Evolutionary conservation across 345 rosid genomes (phyloP), one percentile per base, ranked within the genome.

Genomic region (Cardamine resedifolia): DNA sequence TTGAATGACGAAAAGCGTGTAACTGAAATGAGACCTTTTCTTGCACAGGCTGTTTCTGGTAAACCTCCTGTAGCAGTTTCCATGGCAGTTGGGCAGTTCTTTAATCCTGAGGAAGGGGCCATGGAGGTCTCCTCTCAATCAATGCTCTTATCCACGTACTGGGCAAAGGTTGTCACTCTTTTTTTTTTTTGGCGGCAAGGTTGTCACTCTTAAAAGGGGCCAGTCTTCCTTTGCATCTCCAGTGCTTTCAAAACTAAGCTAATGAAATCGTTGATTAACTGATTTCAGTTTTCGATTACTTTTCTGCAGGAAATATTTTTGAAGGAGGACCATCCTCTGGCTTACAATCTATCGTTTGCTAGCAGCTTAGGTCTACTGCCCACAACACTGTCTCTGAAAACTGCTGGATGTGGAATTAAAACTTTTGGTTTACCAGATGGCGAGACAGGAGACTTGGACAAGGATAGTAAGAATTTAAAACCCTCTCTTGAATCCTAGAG

Each of bases 21-120:
- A 63, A 64, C 60, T 50, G 56, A 66, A 44, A 43, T 45, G 23
- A 56, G 60, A 72, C 57, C 79, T 80, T 77, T 59, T 80, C 74
- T 70, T 83, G 74, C 68, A 63, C 94, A 95, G 99, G 83, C 86
- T 36, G 50, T 87, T 80, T 90, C 96, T 45, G 97, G 98, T 71
- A 83, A 94, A 80, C 99, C 99, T 79, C 99, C 99, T 51, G 96
- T 96, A n/a, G 93, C 96, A 44, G 87, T 88, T 77, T 95, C 99
- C 66, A 91, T 95, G 99, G 98, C 90, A 70, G 92, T 95, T 75
- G 99, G 99, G 39, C 99, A 95, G 79, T 95, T 95, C 84, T 91
- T 87, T 79, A 84, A 91, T 76, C 98, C 97, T 51, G 62, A 81
- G 58, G 90, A 91, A 71, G 97, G 99, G 66, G 68, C 83, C 61